A percentile compares a stretch with the other conserved stretches of the same genome.
Evolutionary conservation across 1,284 basidiomycete species (phyloP).

Genomic region (Trichosporon coremiiforme): DNA sequence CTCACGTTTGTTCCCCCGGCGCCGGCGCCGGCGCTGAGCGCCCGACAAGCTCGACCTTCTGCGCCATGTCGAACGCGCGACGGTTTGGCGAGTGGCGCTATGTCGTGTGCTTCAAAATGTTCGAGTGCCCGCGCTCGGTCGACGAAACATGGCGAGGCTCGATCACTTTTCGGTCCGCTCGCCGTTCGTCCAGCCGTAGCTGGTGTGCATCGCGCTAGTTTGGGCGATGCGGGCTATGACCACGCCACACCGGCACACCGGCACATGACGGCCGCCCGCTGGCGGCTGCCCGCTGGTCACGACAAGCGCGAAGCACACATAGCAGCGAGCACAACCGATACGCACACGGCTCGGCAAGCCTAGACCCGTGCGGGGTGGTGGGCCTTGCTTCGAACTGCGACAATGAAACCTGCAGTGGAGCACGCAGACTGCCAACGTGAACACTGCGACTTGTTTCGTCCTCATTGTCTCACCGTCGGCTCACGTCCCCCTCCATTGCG

Average conservation of each 20-base stretch:
- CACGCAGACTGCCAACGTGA: not conserved
- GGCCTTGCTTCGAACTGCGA: conserved; percentile 2
- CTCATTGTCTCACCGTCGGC: conserved; percentile 3
- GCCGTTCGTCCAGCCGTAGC: not conserved
- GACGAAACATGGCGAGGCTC: conserved; percentile 4
- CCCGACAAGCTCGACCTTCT: not conserved
- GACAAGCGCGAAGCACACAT: not conserved
- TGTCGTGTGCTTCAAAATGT: conserved; percentile 1
- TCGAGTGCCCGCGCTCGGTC: not conserved
- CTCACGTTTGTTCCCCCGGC: not conserved
- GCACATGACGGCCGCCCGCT: not conserved
- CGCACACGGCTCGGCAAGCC: not conserved
- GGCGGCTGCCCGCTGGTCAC: not conserved
- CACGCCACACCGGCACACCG: no score
- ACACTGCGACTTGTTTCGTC: not conserved
- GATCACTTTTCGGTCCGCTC: not conserved
- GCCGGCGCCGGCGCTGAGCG: not conserved
- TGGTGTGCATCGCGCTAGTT: not conserved
- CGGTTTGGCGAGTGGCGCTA: not conserved
- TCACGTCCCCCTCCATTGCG: conserved; percentile 8
- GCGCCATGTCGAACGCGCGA: not conserved
- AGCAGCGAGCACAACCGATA: not conserved
- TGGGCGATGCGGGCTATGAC: no score
- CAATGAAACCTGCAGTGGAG: conserved; percentile 15
- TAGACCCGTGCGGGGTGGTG: not conserved